These are phyloP conservation scores for Solanum bulbocastanum DNA, from an alignment of 257 asterid species.

Conservation along the genomic window DNA sequence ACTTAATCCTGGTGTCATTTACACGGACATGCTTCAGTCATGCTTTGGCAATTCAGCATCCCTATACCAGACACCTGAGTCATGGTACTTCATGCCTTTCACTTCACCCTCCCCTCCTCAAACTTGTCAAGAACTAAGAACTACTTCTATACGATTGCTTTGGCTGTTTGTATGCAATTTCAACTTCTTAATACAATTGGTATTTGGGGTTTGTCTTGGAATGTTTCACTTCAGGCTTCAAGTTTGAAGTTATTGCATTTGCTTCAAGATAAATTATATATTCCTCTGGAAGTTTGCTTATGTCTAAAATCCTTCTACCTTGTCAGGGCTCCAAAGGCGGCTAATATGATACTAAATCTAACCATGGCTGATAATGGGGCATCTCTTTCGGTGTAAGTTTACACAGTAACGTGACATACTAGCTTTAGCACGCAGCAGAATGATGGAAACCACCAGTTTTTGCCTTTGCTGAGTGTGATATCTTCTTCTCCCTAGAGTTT, in stretches of 20 bases:
- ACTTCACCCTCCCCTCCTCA: background rate
- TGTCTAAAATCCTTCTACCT: background rate
- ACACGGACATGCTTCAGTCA: constrained; percentile 90
- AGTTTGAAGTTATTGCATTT: background rate
- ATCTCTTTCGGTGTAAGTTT: constrained; percentile 54
- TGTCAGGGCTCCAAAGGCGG: constrained; percentile 93
- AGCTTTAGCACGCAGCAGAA: background rate
- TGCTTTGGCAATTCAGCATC: constrained; percentile 88
- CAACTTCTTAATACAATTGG: background rate
- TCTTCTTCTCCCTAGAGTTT: background rate
- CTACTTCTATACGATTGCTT: background rate
- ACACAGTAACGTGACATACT: background rate
- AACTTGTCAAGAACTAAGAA: background rate
- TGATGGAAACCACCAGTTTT: background rate
- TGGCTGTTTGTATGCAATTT: background rate
- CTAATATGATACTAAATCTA: constrained; percentile 79
- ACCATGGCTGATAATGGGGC: constrained; percentile 77
- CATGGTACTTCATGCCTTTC: constrained; percentile 43
- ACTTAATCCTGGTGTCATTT: constrained; percentile 85
- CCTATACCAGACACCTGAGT: constrained; percentile 71
- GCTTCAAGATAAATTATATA: background rate
- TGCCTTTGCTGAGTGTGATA: background rate
- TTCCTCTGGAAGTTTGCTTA: background rate
- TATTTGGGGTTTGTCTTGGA: background rate
- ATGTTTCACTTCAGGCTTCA: background rate